Evolutionary conservation across 2,329 filamentous ascomycete genomes (phyloP).

Genomic region (Fusarium mangiferae): DNA sequence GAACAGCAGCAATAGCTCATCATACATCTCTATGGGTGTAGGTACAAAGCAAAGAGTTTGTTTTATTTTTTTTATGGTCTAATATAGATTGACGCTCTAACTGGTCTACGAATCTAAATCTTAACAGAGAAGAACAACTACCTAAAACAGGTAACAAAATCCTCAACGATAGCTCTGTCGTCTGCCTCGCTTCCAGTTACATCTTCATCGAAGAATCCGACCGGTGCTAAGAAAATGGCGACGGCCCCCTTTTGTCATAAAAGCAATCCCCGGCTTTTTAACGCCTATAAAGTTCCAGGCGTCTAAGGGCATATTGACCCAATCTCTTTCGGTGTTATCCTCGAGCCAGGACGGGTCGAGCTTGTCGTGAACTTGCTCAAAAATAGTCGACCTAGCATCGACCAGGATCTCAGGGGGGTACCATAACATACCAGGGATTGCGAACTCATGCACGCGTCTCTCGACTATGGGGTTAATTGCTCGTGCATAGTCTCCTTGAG

Average conservation of each 20-base stretch:
- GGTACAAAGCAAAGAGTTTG: not conserved
- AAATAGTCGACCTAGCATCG: accelerated
- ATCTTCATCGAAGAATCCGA: not conserved
- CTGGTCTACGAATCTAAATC: no score
- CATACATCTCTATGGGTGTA: not conserved
- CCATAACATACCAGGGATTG: accelerated
- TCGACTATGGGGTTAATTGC: accelerated
- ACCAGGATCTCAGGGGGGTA: not conserved
- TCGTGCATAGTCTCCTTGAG: not conserved
- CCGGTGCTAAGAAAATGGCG: no score
- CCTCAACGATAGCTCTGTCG: not conserved
- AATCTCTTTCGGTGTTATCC: not conserved
- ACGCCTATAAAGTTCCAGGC: not conserved
- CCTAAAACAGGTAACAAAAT: accelerated
- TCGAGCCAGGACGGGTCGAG: not conserved
- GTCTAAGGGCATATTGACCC: not conserved
- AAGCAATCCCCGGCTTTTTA: no score
- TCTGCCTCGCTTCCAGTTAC: not conserved
- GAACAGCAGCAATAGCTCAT: not conserved
- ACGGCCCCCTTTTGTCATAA: no score
- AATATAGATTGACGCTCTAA: not conserved
- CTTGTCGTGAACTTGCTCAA: not conserved
- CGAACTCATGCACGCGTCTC: not conserved
- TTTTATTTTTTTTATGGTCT: not conserved
- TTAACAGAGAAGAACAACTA: not conserved